Percentiles rank a stretch among this genome's conserved stretches.
These are phyloP conservation scores for Ophiocordyceps camponoti-saundersi DNA, from an alignment of 2,329 filamentous ascomycete genomes.

Conservation along the genomic window DNA sequence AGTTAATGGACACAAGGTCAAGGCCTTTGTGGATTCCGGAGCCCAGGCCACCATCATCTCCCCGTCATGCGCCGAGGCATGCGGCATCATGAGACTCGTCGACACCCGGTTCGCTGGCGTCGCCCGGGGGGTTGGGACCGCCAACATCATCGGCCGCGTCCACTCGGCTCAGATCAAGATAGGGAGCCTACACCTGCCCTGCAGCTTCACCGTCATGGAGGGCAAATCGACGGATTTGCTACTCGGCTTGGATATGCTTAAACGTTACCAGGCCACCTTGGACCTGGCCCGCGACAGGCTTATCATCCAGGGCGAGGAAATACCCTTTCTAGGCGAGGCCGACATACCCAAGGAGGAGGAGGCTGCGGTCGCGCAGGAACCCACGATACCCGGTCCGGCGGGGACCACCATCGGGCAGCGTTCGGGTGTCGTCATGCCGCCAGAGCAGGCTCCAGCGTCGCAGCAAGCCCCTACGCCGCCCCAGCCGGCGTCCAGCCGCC, in stretches of 20 bases:
- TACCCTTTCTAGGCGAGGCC: constrained; percentile 78
- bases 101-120: constrained; percentile 86
- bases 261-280: constrained; percentile 84
- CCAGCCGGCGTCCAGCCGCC: constrained; percentile 9
- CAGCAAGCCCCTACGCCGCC: constrained; percentile 6
- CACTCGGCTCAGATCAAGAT: constrained; percentile 93
- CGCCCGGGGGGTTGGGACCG: constrained; percentile 84
- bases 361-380: constrained; percentile 60
- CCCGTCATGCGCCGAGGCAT: constrained; percentile 74
- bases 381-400: constrained; percentile 67
- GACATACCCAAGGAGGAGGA: constrained; percentile 84
- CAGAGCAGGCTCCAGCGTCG: constrained; percentile 3
- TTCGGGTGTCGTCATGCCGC: constrained; percentile 52
- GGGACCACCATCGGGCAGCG: constrained; percentile 78
- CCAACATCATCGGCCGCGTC: constrained; percentile 84
- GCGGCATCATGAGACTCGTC: constrained; percentile 90
- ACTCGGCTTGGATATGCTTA: constrained; percentile 90
- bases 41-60: constrained; percentile 99
- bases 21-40: constrained; percentile 92
- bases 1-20: constrained; percentile 83
- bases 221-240: constrained; percentile 91
- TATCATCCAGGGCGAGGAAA: constrained; percentile 73
- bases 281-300: constrained; percentile 74
- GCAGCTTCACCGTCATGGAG: constrained; percentile 98
- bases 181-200: constrained; percentile 70